Percentiles rank a stretch among this genome's conserved stretches.
Conservation (phyloP, 768 basidiomycete species). For the Trametes coccinea region DNA sequence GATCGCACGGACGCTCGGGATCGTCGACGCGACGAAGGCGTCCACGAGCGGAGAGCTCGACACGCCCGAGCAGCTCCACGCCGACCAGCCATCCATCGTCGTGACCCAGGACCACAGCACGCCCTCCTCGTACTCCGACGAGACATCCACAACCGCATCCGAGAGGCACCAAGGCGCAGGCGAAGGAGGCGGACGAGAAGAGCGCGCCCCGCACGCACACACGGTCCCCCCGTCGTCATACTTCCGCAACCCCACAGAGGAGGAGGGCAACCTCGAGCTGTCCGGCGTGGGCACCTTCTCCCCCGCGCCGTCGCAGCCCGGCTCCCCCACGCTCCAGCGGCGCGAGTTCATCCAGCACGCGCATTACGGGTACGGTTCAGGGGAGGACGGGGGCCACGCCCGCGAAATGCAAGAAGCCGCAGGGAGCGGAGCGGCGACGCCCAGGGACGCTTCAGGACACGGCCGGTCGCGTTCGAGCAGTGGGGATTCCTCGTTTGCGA, state of each 20-base stretch:
- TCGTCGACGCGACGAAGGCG: constrained; percentile 73
- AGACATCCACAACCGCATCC: background rate
- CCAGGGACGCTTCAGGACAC: constrained; percentile 16
- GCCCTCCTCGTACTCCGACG: background rate
- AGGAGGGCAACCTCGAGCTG: constrained; percentile 48
- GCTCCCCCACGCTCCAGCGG: constrained; percentile 55
- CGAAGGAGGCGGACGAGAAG: background rate
- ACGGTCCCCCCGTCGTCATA: constrained; percentile 17
- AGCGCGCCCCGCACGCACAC: background rate
- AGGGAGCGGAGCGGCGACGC: constrained; percentile 13
- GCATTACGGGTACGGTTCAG: constrained; percentile 17
- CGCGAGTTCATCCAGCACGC: constrained; percentile 22
- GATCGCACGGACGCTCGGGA: constrained; percentile 79
- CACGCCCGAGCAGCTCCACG: constrained; percentile 1
- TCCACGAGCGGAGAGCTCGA: constrained; percentile 51
- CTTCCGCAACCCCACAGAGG: constrained; percentile 25
- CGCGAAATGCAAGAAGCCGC: background rate
- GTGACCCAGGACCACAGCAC: constrained; percentile 16
- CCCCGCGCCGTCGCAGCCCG: constrained; percentile 63
- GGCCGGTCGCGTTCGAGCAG: constrained; percentile 22
- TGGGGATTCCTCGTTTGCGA: constrained; percentile 28
- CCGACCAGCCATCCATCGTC: constrained; percentile 14
- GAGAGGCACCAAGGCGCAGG: background rate
- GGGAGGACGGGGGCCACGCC: constrained; percentile 8
- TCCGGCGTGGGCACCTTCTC: constrained; percentile 76